phyloP scores from a whole-genome alignment of 768 basidiomycete genomes.

The Pisolithus microcarpus region DNA sequence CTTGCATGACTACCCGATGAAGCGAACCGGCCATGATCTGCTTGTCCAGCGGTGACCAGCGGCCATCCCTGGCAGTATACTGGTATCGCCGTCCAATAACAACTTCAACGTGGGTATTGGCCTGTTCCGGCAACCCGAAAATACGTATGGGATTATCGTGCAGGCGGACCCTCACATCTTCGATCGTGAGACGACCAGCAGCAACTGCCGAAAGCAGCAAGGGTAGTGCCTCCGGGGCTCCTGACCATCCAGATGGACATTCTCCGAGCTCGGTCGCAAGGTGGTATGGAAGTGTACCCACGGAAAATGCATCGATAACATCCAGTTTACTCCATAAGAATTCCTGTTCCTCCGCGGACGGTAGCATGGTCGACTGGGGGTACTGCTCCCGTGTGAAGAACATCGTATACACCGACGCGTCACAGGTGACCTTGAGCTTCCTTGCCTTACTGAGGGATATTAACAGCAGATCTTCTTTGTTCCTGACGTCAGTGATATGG shows the following conservation, averaged over 20 bases:
- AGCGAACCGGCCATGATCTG: slow-evolving; percentile 62
- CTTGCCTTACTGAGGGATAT: slow-evolving; percentile 94
- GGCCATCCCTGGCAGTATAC: slow-evolving; percentile 42
- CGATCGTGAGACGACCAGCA: slow-evolving; percentile 70
- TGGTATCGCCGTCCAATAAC: slow-evolving; percentile 69
- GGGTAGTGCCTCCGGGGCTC: slow-evolving; percentile 82
- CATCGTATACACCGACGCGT: slow-evolving; percentile 85
- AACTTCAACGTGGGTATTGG: slow-evolving; percentile 86
- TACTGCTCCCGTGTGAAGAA: slow-evolving; percentile 81
- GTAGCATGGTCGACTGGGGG: slow-evolving; percentile 57
- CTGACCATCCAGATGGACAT: slow-evolving; percentile 60
- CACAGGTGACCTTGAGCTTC: slow-evolving; percentile 91
- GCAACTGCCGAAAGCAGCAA: slow-evolving; percentile 81
- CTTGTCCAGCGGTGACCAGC: slow-evolving; percentile 82
- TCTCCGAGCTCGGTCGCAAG: slow-evolving; percentile 59
- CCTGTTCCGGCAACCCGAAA: slow-evolving; percentile 83
- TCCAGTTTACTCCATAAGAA: slow-evolving; percentile 82
- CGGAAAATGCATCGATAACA: slow-evolving; percentile 83
- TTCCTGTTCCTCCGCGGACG: slow-evolving; percentile 68
- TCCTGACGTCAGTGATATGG: slow-evolving; percentile 86
- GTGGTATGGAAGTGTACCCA: slow-evolving; percentile 77
- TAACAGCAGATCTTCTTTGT: slow-evolving; percentile 77
- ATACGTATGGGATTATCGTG: slow-evolving; percentile 91
- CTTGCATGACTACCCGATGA: slow-evolving; percentile 87
- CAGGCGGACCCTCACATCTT: slow-evolving; percentile 74